Evolutionary conservation across 495 filamentous ascomycete genomes (phyloP), one percentile per base, ranked within the genome.

Genomic region (Neurospora hispaniola): DNA sequence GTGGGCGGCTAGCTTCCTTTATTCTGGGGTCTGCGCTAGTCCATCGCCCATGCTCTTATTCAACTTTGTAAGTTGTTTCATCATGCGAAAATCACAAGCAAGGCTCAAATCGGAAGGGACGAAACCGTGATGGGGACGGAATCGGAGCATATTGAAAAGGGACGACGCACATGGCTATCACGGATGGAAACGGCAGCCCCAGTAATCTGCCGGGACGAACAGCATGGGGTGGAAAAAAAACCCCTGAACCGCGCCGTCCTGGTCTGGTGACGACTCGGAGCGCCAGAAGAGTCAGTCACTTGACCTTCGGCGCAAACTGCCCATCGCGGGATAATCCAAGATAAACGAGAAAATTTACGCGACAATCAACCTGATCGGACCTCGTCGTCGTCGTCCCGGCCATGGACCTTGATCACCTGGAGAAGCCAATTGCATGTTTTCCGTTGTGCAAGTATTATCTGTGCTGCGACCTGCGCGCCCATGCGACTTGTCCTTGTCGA

Each of bases 281-380:
- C 54, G 27, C 54, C 54, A 62, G 12, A 8, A 62, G 35, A 62
- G 16, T n/a, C 35, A 70, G 72, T 73, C 72, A 73, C 44, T 73
- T 73, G 68, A 73, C 72, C 69, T 62, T 71, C 43, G 35, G 23
- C 27, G 27, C 27, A 62, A 62, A 35, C 54, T 66, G 54, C 54
- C 14, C 54, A 35, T 38, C 54, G 7, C 54, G 27, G 54, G 54
- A 18, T 35, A 66, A 66, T 35, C 54, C 14, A 66, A 31, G 14
- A 66, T 66, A 18, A 54, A 66, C 23, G 54, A 66, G 54, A 66
- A 8, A 38, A 35, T 4, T 35, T 35, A 66, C 23, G 35, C 54
- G 54, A 35, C 54, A 66, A 66, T 7, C 27, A 66, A 35, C 23
- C 14, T 38, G 27, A 16, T 7, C 27, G 35, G 54, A 66, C 54